Conservation (phyloP, 495 filamentous ascomycete genomes). For the Penicillium coffeae region DNA sequence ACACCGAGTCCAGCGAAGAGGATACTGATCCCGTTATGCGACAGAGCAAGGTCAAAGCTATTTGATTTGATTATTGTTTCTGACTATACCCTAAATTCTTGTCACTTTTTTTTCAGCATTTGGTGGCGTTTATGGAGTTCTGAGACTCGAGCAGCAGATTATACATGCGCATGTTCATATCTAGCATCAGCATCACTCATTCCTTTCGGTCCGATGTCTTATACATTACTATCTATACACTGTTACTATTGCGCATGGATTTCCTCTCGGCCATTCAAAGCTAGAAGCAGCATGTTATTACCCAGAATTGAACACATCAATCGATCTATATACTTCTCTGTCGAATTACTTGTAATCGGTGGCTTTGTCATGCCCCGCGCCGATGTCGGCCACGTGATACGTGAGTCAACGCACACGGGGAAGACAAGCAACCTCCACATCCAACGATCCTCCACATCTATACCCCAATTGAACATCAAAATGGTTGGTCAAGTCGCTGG, state of each 20-base stretch:
- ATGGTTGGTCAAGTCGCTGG: conserved; percentile 39
- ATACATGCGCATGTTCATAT: background rate
- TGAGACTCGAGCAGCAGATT: background rate
- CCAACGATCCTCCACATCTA: conserved; percentile 8
- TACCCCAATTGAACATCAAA: conserved; percentile 21
- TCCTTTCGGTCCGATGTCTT: background rate
- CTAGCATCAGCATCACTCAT: conserved; percentile 2
- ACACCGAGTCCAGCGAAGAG: conserved; percentile 23
- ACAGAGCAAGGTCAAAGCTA: conserved; percentile 28
- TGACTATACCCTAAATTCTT: conserved; percentile 8
- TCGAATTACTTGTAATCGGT: no score
- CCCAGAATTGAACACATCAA: no score
- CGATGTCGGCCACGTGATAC: conserved; percentile 28
- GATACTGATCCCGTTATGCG: conserved; percentile 21
- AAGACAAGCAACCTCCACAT: conserved; percentile 4
- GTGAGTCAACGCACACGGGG: conserved; percentile 19
- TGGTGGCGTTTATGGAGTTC: conserved; percentile 17
- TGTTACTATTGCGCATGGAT: no score
- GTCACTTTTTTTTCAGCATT: conserved; percentile 13
- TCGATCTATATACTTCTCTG: no score
- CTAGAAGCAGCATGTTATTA: no score
- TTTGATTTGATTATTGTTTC: conserved; percentile 19
- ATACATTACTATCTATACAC: conserved; percentile 1
- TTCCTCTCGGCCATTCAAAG: no score
- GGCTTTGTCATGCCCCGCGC: conserved; percentile 18